phyloP scores from a whole-genome alignment of 805 yeast genomes.

The Zygosaccharomyces gambellarensis region DNA sequence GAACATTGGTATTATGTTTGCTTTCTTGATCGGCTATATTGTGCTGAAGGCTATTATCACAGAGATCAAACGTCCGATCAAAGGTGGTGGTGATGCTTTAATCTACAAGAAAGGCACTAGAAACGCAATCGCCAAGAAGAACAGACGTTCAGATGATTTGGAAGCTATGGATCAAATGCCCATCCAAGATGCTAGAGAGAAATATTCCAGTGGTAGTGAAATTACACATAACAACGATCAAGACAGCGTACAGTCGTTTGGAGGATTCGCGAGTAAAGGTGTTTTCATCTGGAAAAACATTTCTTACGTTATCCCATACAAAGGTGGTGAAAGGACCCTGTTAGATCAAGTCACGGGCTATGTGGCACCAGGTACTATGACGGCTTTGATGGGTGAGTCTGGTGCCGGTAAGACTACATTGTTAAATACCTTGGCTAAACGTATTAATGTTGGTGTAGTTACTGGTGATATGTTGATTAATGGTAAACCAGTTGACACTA shows the following conservation, averaged over 20 bases:
- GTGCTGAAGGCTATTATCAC: constrained; percentile 20
- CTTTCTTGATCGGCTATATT: constrained; percentile 33
- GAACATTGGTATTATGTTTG: constrained; percentile 64
- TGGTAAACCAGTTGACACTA: constrained; percentile 45
- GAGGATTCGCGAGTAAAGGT: constrained; percentile 30
- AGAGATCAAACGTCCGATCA: constrained; percentile 24
- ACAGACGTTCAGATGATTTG: constrained; percentile 12
- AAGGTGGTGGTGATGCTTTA: constrained; percentile 39
- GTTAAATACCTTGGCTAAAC: constrained; percentile 48
- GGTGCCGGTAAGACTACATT: constrained; percentile 64
- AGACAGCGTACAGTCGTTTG: constrained; percentile 16
- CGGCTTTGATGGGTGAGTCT: constrained; percentile 61
- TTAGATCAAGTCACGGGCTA: constrained; percentile 44
- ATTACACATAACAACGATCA: constrained; percentile 6
- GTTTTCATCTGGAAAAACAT: constrained; percentile 34
- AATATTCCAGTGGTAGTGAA: constrained; percentile 12
- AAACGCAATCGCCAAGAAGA: neutral
- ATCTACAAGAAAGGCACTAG: constrained; percentile 50
- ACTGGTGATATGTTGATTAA: constrained; percentile 55
- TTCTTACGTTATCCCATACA: constrained; percentile 34
- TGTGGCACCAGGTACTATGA: constrained; percentile 51
- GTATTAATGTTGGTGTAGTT: constrained; percentile 48
- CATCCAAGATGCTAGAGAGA: constrained; percentile 13
- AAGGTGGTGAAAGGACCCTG: constrained; percentile 46
- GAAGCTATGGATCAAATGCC: constrained; percentile 17